Conservation (phyloP, 2,329 filamentous ascomycete species). For the Colletotrichum simmondsii region DNA sequence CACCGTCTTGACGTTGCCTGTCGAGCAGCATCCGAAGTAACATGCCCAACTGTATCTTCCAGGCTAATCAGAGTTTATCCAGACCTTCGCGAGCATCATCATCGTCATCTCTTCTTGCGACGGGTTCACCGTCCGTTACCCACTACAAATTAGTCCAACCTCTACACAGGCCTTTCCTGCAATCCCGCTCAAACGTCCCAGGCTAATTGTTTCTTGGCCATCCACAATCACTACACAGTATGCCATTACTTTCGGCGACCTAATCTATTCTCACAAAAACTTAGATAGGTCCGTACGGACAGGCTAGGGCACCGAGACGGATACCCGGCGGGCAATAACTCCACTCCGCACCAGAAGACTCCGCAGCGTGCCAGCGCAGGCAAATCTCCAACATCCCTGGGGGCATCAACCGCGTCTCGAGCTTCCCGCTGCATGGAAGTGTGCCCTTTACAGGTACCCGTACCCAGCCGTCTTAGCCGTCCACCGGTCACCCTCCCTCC, state of each 20-base stretch:
- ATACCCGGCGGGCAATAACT: not conserved
- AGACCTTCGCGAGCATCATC: not conserved
- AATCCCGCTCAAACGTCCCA: not conserved
- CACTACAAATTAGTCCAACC: not conserved
- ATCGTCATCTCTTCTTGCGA: not conserved
- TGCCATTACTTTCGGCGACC: not conserved
- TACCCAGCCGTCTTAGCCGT: constrained; percentile 29
- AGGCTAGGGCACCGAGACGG: not conserved
- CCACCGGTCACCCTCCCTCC: not conserved
- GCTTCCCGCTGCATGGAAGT: not conserved
- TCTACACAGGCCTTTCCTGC: not conserved
- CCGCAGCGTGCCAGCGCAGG: not conserved
- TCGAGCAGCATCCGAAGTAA: not conserved
- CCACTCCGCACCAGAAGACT: not conserved
- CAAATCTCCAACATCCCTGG: not conserved
- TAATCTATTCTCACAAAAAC: not conserved
- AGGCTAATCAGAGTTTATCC: not conserved
- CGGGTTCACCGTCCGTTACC: not conserved
- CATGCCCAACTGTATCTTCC: not conserved
- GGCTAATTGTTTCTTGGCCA: not conserved
- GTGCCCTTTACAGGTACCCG: constrained; percentile 12
- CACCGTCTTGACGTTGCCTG: not conserved
- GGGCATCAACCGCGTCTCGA: not conserved
- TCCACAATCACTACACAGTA: not conserved
- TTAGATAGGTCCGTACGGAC: not conserved